Conservation (phyloP, 352 stramenopile genomes). For the Thraustochytrium sp. region DNA sequence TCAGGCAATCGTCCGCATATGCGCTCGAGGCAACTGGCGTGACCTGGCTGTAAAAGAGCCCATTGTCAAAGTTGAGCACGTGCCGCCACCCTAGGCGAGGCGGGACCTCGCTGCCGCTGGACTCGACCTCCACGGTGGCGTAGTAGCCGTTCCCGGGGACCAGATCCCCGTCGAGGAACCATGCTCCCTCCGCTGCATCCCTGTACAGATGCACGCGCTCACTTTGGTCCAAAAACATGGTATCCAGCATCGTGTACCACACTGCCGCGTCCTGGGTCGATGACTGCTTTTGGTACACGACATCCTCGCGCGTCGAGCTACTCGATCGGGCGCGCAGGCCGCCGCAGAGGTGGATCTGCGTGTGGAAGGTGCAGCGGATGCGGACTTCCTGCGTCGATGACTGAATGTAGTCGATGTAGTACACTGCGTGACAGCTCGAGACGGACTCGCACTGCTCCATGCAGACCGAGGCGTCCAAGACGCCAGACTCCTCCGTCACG, state of each 20-base stretch:
- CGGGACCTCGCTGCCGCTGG: neutral
- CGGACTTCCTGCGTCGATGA: neutral
- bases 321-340: neutral
- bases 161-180: conserved; percentile 13
- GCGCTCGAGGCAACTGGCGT: neutral
- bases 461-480: neutral
- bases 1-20: conserved; percentile 1
- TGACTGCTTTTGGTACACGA: conserved; percentile 10
- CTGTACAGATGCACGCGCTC: conserved; percentile 30
- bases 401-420: neutral
- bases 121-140: neutral
- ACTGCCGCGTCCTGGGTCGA: neutral
- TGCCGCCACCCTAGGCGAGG: neutral
- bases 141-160: conserved; percentile 9
- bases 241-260: conserved; percentile 37
- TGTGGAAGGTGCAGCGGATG: neutral
- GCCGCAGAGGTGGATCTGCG: neutral
- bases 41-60: neutral
- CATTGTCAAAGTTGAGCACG: neutral
- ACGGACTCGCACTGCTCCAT: conserved; percentile 8
- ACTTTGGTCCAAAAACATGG: neutral
- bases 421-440: neutral
- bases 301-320: neutral
- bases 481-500: neutral
- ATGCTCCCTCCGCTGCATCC: neutral